Conservation (phyloP, 768 basidiomycete species). For the Lentinula edodes region DNA sequence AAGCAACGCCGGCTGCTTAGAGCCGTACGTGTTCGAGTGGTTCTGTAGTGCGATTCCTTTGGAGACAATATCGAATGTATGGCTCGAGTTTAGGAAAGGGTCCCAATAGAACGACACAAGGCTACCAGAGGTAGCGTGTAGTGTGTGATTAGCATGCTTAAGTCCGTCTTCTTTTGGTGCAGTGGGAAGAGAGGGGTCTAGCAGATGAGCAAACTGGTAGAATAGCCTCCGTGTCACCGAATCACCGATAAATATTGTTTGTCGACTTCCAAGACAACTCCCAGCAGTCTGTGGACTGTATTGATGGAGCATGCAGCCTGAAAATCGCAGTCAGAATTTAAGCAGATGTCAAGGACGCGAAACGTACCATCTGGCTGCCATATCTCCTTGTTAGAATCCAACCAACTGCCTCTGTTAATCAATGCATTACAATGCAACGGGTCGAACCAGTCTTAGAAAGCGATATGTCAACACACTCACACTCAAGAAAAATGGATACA, state of each 20-base stretch:
- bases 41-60: constrained; percentile 9
- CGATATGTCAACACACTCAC: neutral
- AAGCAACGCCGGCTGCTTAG: constrained; percentile 50
- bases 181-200: constrained; percentile 54
- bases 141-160: constrained; percentile 65
- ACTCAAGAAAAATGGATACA: constrained; percentile 12
- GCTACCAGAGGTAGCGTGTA: constrained; percentile 40
- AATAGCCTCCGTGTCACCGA: constrained; percentile 77
- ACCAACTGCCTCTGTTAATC: constrained; percentile 70
- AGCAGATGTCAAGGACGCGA: constrained; percentile 5
- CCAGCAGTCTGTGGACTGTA: constrained; percentile 53
- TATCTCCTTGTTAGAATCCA: constrained; percentile 56
- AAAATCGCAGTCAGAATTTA: constrained; percentile 3
- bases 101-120: constrained; percentile 74
- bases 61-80: constrained; percentile 39
- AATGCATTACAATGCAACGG: constrained; percentile 69
- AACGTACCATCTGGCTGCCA: constrained; percentile 88
- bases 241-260: constrained; percentile 78
- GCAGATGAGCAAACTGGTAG: constrained; percentile 60
- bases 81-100: constrained; percentile 75
- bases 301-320: constrained; percentile 76
- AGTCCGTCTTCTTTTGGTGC: constrained; percentile 47
- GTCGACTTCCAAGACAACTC: constrained; percentile 51
- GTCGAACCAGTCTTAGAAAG: constrained; percentile 60
- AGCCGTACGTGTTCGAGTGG: constrained; percentile 8